Evolutionary conservation across 768 basidiomycete genomes (phyloP).

Genomic region (Exidia glandulosa): DNA sequence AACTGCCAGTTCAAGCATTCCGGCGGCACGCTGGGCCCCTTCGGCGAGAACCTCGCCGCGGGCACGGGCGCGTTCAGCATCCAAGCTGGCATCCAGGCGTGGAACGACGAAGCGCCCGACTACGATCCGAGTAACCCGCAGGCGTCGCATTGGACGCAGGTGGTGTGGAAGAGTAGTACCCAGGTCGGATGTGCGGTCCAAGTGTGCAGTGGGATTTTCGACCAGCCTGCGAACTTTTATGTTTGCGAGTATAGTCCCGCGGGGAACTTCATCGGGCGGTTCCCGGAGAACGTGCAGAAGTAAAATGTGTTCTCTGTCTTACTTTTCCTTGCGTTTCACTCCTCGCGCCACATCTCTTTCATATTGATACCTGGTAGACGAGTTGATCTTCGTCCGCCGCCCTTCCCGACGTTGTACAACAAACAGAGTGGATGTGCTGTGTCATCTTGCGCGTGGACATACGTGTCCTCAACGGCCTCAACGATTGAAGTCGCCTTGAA

Average conservation of each 20-base stretch:
- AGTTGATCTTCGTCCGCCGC: no score
- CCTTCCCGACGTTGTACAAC: no score
- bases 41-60: constrained; percentile 67
- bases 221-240: constrained; percentile 43
- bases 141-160: constrained; percentile 62
- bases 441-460: no score
- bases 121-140: constrained; percentile 48
- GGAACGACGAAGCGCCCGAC: constrained; percentile 52
- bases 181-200: constrained; percentile 54
- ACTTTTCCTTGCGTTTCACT: background rate
- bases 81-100: constrained; percentile 37
- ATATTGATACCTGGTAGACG: background rate
- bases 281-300: constrained; percentile 23
- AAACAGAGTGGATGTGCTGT: no score
- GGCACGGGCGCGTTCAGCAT: constrained; percentile 53
- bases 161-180: constrained; percentile 61
- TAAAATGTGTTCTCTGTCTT: background rate
- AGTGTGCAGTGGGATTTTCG: constrained; percentile 49
- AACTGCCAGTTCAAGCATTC: constrained; percentile 61
- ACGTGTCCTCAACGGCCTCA: no score
- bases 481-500: no score
- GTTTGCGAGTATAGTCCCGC: constrained; percentile 60
- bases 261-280: constrained; percentile 55
- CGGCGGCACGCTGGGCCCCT: constrained; percentile 48
- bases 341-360: background rate